Base-by-base conservation (phyloP, 164 flowering plant species). In the Magnolia kwangsiensis region DNA sequence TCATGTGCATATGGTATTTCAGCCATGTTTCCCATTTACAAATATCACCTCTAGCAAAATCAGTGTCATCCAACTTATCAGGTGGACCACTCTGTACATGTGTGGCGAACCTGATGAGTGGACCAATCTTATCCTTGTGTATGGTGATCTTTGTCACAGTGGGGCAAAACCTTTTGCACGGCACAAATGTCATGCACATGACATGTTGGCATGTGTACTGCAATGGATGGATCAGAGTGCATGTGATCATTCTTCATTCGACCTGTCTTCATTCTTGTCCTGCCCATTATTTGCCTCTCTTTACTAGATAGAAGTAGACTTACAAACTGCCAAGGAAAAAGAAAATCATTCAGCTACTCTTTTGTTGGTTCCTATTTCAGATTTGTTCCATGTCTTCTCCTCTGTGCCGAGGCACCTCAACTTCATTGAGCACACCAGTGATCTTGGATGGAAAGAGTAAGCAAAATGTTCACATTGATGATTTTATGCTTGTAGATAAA, bases 391-490 rank as follows among this genome's bases (percentile, higher is more conserved):
- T 81, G 99, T 85, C 49, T 92, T 96, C 83, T 91, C 98, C 49
- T 81, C 94, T 21, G 85, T 93, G 65, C 81, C 88, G 19, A 89
- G 95, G 84, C 97, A 90, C 78, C 86, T 91, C 78, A 96, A 90
- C 84, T 96, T 96, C 85, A 87, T 96, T 77, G 98, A 96, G 79
- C 99, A 94, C 82, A 90, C 98, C 73, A 86, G 95, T 80, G 97
- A 94, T 78, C 95, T 96, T 75, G 98, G 94, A 72, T 96, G 97
- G 97, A 96, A 96, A 90, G 99, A 96, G 99, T 96, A 92, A 27
- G 98, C 80, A 78, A 78, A 78, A 9, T 37, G 45, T 37, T 37
- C 45, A 37, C 7, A 5, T 37, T 37, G 45, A 37, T 37, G 45
- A 5, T 37, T 37, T 37, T 37, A 5, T 37, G 45, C 45, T 37